These are phyloP conservation scores for Fusarium continuum DNA, from an alignment of 2,329 filamentous ascomycete genomes.

Conservation along the genomic window DNA sequence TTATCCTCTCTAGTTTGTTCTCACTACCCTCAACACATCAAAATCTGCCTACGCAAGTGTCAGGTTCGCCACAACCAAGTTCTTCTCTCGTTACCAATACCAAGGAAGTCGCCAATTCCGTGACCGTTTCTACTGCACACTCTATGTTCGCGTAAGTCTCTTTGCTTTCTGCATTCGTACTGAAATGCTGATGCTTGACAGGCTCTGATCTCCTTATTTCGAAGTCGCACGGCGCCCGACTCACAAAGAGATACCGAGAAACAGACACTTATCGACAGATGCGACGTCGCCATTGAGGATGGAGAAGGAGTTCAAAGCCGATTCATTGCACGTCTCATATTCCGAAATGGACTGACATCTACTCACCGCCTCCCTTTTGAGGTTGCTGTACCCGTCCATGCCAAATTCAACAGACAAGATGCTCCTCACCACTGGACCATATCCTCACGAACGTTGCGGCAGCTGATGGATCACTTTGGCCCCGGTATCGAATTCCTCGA, in stretches of 20 bases:
- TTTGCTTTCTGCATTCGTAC: neutral
- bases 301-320: constrained; percentile 75
- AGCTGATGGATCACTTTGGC: constrained; percentile 83
- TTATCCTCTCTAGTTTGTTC: constrained; percentile 64
- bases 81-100: constrained; percentile 79
- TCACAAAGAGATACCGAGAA: constrained; percentile 65
- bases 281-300: constrained; percentile 78
- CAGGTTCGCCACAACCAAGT: constrained; percentile 70
- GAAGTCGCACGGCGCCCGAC: constrained; percentile 69
- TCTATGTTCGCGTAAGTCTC: constrained; percentile 71
- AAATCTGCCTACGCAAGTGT: constrained; percentile 83
- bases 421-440: constrained; percentile 78
- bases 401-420: constrained; percentile 74
- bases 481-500: constrained; percentile 83
- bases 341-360: constrained; percentile 79
- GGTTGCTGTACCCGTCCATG: constrained; percentile 76
- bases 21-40: constrained; percentile 81
- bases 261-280: constrained; percentile 76
- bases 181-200: constrained; percentile 41
- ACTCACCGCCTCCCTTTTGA: constrained; percentile 82
- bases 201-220: constrained; percentile 78
- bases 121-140: constrained; percentile 76
- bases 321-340: constrained; percentile 77
- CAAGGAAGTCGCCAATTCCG: constrained; percentile 60
- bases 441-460: constrained; percentile 73